These are phyloP conservation scores for Aspergillus viridinutans DNA, from an alignment of 2,329 filamentous ascomycete species.

Conservation along the genomic window DNA sequence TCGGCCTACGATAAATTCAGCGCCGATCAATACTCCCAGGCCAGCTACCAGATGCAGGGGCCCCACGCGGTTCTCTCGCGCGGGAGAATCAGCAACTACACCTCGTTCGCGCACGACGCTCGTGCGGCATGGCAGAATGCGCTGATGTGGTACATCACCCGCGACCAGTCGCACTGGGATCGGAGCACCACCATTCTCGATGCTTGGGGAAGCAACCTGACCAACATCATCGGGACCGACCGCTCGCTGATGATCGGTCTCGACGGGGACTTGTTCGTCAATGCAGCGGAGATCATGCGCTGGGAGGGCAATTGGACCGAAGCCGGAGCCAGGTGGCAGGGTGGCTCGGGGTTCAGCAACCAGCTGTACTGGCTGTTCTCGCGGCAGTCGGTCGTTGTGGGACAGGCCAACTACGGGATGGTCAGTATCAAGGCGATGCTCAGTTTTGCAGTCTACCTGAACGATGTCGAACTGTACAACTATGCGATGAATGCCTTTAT, in stretches of 20 bases:
- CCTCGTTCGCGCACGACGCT: slow-evolving; percentile 32
- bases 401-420: slow-evolving; percentile 44
- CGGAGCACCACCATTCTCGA: slow-evolving; percentile 35
- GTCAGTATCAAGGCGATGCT: slow-evolving; percentile 38
- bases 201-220: slow-evolving; percentile 16
- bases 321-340: slow-evolving; percentile 29
- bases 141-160: slow-evolving; percentile 44
- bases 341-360: slow-evolving; percentile 35
- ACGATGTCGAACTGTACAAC: slow-evolving; percentile 40
- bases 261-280: slow-evolving; percentile 40
- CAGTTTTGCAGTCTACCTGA: slow-evolving; percentile 39
- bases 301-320: slow-evolving; percentile 43
- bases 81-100: slow-evolving; percentile 35
- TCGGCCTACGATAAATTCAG: slow-evolving; percentile 31
- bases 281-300: slow-evolving; percentile 44
- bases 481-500: slow-evolving; percentile 37
- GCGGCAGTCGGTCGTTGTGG: slow-evolving; percentile 35
- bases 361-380: slow-evolving; percentile 43
- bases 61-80: slow-evolving; percentile 12
- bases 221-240: slow-evolving; percentile 14
- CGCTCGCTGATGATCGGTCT: slow-evolving; percentile 36
- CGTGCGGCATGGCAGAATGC: slow-evolving; percentile 41
- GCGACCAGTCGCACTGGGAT: slow-evolving; percentile 33
- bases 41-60: slow-evolving; percentile 11
- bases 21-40: slow-evolving; percentile 22